Conservation (phyloP, 257 asterid genomes). For the Craterostigma plantagineum region DNA sequence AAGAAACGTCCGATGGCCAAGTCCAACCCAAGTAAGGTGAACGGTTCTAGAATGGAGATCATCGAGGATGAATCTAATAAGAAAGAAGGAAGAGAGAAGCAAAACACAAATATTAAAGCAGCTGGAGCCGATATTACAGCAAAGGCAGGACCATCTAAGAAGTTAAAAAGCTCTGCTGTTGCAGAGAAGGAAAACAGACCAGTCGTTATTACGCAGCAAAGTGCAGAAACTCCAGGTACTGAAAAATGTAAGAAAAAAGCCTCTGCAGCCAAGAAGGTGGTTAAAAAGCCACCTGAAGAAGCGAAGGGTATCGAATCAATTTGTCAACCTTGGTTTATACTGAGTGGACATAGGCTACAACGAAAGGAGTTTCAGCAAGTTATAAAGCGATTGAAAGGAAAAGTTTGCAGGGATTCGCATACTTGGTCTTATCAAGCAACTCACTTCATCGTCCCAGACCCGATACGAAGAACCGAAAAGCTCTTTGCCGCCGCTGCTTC, state of each 20-base stretch:
- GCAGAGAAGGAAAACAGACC: slow-evolving; percentile 37
- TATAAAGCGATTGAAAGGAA: slow-evolving; percentile 50
- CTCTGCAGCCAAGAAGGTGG: slow-evolving; percentile 4
- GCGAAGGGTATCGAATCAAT: not conserved
- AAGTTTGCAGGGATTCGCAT: slow-evolving; percentile 77
- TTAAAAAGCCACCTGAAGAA: slow-evolving; percentile 6
- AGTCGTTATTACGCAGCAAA: slow-evolving; percentile 9
- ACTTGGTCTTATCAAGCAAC: slow-evolving; percentile 96
- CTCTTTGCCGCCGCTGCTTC: slow-evolving; percentile 95
- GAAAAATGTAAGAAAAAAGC: not conserved
- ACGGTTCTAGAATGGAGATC: slow-evolving; percentile 11
- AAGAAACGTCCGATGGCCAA: slow-evolving; percentile 27
- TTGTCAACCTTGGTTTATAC: slow-evolving; percentile 43
- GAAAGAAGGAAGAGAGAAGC: slow-evolving; percentile 12
- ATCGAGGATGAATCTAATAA: slow-evolving; percentile 3
- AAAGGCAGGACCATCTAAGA: slow-evolving; percentile 17
- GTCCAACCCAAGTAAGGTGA: slow-evolving; percentile 14
- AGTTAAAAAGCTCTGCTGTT: slow-evolving; percentile 20
- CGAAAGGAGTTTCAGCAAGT: slow-evolving; percentile 78
- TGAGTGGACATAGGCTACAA: slow-evolving; percentile 72
- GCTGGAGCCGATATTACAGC: slow-evolving; percentile 11
- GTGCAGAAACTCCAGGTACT: slow-evolving; percentile 10
- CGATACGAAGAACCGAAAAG: slow-evolving; percentile 76
- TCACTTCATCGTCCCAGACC: slow-evolving; percentile 78
- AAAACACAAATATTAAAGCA: slow-evolving; percentile 11